Percentiles rank a stretch among this genome's conserved stretches.
These are phyloP conservation scores for Hypoxylon lienhwacheense DNA, from an alignment of 495 filamentous ascomycete genomes.

Conservation along the genomic window DNA sequence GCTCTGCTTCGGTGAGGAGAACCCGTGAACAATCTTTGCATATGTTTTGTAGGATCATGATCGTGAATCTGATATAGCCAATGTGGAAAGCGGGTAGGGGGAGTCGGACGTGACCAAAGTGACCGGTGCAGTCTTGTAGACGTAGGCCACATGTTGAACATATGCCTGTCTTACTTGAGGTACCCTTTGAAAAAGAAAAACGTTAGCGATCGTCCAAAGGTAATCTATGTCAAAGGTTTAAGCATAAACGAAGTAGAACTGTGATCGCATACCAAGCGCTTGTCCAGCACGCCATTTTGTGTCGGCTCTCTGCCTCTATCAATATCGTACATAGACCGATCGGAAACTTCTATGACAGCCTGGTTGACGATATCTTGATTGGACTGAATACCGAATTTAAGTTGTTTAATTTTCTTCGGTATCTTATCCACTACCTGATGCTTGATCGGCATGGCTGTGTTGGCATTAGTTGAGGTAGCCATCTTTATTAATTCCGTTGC, in stretches of 20 bases:
- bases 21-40: slow-evolving; percentile 86
- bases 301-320: slow-evolving; percentile 69
- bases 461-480: slow-evolving; percentile 26
- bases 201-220: slow-evolving; percentile 21
- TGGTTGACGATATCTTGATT: slow-evolving; percentile 93
- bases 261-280: slow-evolving; percentile 60
- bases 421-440: slow-evolving; percentile 84
- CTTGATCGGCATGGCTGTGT: slow-evolving; percentile 58
- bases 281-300: slow-evolving; percentile 81
- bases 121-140: slow-evolving; percentile 82
- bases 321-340: slow-evolving; percentile 86
- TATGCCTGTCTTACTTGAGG: slow-evolving; percentile 68
- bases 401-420: slow-evolving; percentile 86
- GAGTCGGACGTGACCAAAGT: slow-evolving; percentile 90
- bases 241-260: no score
- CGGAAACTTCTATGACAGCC: slow-evolving; percentile 86
- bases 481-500: slow-evolving; percentile 12
- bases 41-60: slow-evolving; percentile 85
- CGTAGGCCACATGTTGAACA: slow-evolving; percentile 82
- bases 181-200: slow-evolving; percentile 57
- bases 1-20: slow-evolving; percentile 74
- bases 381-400: slow-evolving; percentile 94
- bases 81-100: slow-evolving; percentile 92
- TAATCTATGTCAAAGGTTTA: slow-evolving; percentile 9
- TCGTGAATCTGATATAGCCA: slow-evolving; percentile 89